These are phyloP conservation scores for Salix suchowensis DNA, from an alignment of 345 rosid genomes.

Conservation along the genomic window DNA sequence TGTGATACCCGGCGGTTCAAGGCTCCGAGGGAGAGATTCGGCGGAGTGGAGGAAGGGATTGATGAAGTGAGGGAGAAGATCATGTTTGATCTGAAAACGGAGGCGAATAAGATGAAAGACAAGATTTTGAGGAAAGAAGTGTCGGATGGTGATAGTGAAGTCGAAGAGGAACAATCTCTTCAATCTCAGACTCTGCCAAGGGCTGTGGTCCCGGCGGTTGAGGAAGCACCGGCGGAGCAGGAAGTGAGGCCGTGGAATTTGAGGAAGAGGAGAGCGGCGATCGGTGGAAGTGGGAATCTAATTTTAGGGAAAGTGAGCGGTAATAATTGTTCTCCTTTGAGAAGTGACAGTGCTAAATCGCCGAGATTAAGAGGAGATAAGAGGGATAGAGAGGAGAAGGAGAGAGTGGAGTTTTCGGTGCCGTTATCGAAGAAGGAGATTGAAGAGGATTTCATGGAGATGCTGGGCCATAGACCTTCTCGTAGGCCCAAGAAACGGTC, in stretches of 20 bases:
- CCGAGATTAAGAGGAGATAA: conserved; percentile 22
- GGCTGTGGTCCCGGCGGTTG: not conserved
- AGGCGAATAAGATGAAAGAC: conserved; percentile 32
- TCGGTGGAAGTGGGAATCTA: conserved; percentile 11
- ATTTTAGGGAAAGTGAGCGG: conserved; percentile 16
- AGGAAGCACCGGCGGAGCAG: not conserved
- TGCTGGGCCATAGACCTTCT: conserved; percentile 46
- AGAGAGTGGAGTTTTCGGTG: conserved; percentile 37
- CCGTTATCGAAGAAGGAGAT: conserved; percentile 60
- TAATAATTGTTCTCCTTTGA: conserved; percentile 29
- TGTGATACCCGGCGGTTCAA: conserved; percentile 4
- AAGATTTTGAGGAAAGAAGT: conserved; percentile 21
- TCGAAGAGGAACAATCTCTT: not conserved
- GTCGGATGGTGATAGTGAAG: conserved; percentile 1
- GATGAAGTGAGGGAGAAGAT: conserved; percentile 42
- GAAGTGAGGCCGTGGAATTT: conserved; percentile 64
- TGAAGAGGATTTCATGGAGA: conserved; percentile 55
- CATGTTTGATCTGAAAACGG: conserved; percentile 40
- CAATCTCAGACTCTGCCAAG: not conserved
- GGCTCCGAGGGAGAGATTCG: conserved; percentile 6
- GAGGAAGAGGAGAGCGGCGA: conserved; percentile 53
- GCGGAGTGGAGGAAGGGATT: conserved; percentile 52
- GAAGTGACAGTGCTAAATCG: conserved; percentile 25
- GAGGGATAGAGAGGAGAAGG: conserved; percentile 20
- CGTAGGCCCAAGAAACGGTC: conserved; percentile 75